Evolutionary conservation across 495 filamentous ascomycete species (phyloP), one percentile per base, ranked within the genome.

Genomic region (Neurospora sp.): DNA sequence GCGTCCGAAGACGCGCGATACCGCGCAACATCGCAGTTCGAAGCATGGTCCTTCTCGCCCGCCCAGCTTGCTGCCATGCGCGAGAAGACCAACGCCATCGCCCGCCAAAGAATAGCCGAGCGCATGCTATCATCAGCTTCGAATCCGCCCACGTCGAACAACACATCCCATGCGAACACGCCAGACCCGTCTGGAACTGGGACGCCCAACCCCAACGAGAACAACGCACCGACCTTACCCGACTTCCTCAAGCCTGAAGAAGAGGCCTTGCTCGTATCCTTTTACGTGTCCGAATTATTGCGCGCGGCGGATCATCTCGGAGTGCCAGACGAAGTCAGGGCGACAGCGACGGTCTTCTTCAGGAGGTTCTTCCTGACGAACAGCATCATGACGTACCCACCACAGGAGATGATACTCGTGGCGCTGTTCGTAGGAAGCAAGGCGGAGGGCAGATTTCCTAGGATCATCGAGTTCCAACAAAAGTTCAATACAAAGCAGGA

Each of bases 281-380:
- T 91, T 78, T 97, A 92, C 77, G 92, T 91, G 70, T 86, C 90
- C 69, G 89, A 92, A 81, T 87, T 91, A 16, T 81, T 95, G 72
- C 88, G 92, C 74, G 85, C 94, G 4, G 92, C 91, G 40, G 89
- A 94, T 46, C 89, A 90, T 75, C 91, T 92, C 76, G 89, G 92
- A 39, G 86, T 94, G 59, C 90, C 94, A 22, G 92, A 91, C 61
- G 90, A 93, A 72, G 93, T 98, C 44, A 78, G 92, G 88, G 93
- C 94, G 9, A 99, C 96, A 39, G 94, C 94, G 40, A 91, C 96
- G 59, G 92, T 95, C 81, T 98, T 94, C 81, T 88, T 98, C 61
- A 90, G 92, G 70, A 92, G 96, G 71, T 98, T 99, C 86, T 99
- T 98, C 82, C 87, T 97, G 35, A 93, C 91, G 73, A 97, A 97